Base-by-base conservation (phyloP, 2,329 filamentous ascomycete species). In the Microdochium bolleyi region DNA sequence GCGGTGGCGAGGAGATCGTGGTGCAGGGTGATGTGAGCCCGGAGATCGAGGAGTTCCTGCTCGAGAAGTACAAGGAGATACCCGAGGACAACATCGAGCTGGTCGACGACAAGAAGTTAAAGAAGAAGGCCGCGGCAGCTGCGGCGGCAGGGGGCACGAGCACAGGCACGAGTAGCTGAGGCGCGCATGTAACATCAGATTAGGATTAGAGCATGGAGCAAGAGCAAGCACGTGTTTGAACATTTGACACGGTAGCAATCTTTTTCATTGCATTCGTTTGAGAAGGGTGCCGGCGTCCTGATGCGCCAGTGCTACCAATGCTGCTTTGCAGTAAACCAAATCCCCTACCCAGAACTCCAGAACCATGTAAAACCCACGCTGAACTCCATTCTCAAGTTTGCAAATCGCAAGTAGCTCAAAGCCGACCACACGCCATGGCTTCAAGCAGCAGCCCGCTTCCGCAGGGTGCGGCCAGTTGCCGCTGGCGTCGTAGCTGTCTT, bases 1-100 rank as follows among this genome's bases (percentile, higher is more conserved):
- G 84, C 52, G 90, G 89, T 22, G 88, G 88, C 19, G 94, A 99
- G 72, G 94, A 97, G 73, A 97, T 99, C 67, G 95, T 95, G 3
- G 90, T 99, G 21, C 94, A 99, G 73, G 94, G 94, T 32, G 94
- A 99, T 73, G 85, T 99, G 57, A 95, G 91, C 68, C 89, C 94
- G 63, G 94, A 99, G 73, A 85, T 99, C 58, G 82, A 89, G 64
- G 94, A 97, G 67, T 96, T 92, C 74, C 72, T 99, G 65, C 68
- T 88, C 58, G 91, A 96, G 66, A 88, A 89, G 67, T 95, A 96
- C 71, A 87, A 87, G 69, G 83, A 91, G 58, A 88, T 99, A 61
- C 92, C 92, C 2, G 89, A 95, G 74, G 90, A 95, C 66, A 96
- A 99, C 72, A 87, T 97, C 61, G 92, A 97, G 73, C 74, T 92